Conservation (phyloP, 2,329 filamentous ascomycete genomes). For the Ciborinia camelliae region DNA sequence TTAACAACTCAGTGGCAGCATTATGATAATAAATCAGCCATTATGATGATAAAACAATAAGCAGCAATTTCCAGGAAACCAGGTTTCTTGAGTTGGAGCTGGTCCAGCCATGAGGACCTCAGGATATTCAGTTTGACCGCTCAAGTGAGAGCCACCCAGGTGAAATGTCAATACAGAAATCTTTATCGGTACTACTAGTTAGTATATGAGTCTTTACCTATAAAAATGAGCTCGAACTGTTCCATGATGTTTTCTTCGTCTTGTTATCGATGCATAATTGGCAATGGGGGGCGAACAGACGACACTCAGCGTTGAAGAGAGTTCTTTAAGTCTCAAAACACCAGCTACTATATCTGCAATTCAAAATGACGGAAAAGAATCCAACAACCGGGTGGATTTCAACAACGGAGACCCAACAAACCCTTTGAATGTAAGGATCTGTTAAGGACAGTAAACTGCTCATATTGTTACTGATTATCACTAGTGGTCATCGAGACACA, state of each 20-base stretch:
- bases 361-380: not conserved
- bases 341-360: not conserved
- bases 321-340: not conserved
- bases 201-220: no score
- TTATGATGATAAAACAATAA: not conserved
- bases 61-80: not conserved
- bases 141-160: not conserved
- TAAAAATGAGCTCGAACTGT: not conserved
- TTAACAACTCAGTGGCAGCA: not conserved
- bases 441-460: not conserved
- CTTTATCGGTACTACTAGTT: no score
- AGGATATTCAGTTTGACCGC: not conserved
- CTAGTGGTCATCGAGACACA: not conserved
- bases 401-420: not conserved
- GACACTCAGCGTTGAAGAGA: no score
- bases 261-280: not conserved
- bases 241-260: not conserved
- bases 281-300: no score
- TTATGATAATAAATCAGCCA: not conserved
- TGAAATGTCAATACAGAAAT: not conserved
- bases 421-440: not conserved
- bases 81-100: not conserved
- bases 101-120: not conserved
- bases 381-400: not conserved
- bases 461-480: not conserved